These are phyloP conservation scores for Hemileccinum hortonii DNA, from an alignment of 1,284 basidiomycete genomes.

Conservation along the genomic window DNA sequence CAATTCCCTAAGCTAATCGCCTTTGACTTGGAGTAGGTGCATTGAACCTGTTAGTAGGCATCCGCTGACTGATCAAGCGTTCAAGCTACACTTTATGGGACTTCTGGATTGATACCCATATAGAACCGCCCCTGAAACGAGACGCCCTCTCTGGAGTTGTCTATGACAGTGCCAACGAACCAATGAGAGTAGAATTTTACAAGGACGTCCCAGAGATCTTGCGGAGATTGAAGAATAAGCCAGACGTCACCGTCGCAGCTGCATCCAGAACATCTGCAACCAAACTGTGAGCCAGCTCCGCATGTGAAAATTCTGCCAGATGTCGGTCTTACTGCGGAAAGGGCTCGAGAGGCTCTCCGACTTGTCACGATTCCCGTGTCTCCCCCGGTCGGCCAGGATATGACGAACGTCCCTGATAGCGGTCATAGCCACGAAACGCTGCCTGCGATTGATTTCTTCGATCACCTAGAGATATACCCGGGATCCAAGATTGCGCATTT, in stretches of 20 bases:
- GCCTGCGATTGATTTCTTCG: constrained; percentile 67
- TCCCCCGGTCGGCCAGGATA: constrained; percentile 35
- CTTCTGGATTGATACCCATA: constrained; percentile 80
- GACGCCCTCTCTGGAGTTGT: constrained; percentile 42
- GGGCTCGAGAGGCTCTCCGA: constrained; percentile 72
- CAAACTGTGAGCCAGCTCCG: constrained; percentile 53
- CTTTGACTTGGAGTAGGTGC: constrained; percentile 79
- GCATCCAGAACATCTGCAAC: constrained; percentile 76
- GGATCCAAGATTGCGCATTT: constrained; percentile 86
- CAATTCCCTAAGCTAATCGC: constrained; percentile 68
- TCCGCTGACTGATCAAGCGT: constrained; percentile 1
- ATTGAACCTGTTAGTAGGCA: neutral
- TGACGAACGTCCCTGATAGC: constrained; percentile 33
- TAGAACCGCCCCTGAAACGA: constrained; percentile 61
- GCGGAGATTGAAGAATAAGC: constrained; percentile 50
- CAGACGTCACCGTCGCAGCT: constrained; percentile 64
- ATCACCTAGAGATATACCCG: constrained; percentile 84
- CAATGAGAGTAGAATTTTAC: constrained; percentile 66
- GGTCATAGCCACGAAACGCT: constrained; percentile 5
- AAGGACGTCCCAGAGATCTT: constrained; percentile 76
- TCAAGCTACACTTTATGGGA: constrained; percentile 81
- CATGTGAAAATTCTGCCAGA: neutral
- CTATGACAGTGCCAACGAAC: constrained; percentile 34
- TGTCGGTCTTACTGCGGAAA: constrained; percentile 31
- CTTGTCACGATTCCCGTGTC: constrained; percentile 65